These are phyloP conservation scores for Pseudognaphalium luteoalbum DNA, from an alignment of 129 eudicot species.

Conservation along the genomic window DNA sequence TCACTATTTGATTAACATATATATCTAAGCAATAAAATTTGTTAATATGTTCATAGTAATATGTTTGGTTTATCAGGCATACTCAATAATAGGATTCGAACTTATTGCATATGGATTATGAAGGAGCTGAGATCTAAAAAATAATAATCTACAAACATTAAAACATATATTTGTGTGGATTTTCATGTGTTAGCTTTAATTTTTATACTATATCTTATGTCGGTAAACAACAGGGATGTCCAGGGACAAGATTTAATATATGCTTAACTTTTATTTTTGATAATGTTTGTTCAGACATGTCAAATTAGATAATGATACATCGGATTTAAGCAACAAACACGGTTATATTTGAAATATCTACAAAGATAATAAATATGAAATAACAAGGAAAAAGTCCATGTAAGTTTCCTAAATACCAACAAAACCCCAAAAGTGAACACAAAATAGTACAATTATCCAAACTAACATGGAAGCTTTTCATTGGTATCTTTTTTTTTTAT, in stretches of 20 bases:
- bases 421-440: conserved; percentile 29
- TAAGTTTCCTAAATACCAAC: conserved; percentile 32
- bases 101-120: background rate
- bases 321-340: background rate
- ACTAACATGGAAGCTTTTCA: conserved; percentile 29
- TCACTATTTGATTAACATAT: background rate
- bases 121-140: background rate
- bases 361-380: background rate
- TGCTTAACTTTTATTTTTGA: background rate
- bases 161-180: no score
- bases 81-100: background rate
- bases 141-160: no score
- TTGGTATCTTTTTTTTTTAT: background rate
- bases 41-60: background rate
- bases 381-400: background rate
- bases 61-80: background rate
- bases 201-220: no score
- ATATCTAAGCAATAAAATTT: no score
- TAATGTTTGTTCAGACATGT: background rate
- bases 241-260: background rate
- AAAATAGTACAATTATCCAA: conserved; percentile 19
- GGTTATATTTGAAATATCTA: background rate
- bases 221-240: no score
- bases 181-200: no score
- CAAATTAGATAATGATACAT: background rate